Base-by-base conservation (phyloP, 345 rosid genomes). In the Pistacia vera region DNA sequence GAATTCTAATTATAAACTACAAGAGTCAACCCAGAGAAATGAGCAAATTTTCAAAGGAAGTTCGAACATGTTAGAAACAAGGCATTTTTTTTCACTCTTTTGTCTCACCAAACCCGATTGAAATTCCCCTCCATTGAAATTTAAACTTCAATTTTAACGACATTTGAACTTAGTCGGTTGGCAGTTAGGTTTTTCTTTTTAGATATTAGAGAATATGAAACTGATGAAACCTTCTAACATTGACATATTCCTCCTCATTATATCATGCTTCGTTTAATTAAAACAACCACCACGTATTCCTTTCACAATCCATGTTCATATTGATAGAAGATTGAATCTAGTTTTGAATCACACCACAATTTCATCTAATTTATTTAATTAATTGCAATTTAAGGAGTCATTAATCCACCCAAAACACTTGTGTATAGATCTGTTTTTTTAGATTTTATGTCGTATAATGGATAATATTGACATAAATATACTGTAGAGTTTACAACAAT, bases 41-140 rank as follows among this genome's bases (percentile, higher is more conserved):
- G 33, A 30, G 33, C 33, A 30, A 36, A 58, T 65, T 59, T 79
- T 41, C 72, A 48, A 51, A 7, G 64, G 77, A 59, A 51, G 3
- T 54, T 52, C 51, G 11, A 38, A 75, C 22, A 62, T 41, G 55
- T 25, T 55, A 12, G 33, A 54, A 73, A 74, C 1, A 11, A 63
- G 60, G 64, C 48, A 38, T 55, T 48, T n/a, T 8, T 48, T 30
- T 16, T 62, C n/a, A 41, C 16, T 69, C 48, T 49, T 49, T 63
- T 74, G 44, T 79, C 72, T 68, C 35, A 81, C 81, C 75, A 76
- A 82, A 79, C 80, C 76, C 81, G 52, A 78, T 64, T 70, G 13
- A 35, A 70, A 54, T 52, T 74, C 63, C 65, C 71, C 55, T 44
- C 70, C 10, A 1, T 61, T 17, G 20, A 17, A 28, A 70, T 59